Evolutionary conservation across 1,139 yeast genomes (phyloP).

Genomic region (Hanseniaspora sp.): DNA sequence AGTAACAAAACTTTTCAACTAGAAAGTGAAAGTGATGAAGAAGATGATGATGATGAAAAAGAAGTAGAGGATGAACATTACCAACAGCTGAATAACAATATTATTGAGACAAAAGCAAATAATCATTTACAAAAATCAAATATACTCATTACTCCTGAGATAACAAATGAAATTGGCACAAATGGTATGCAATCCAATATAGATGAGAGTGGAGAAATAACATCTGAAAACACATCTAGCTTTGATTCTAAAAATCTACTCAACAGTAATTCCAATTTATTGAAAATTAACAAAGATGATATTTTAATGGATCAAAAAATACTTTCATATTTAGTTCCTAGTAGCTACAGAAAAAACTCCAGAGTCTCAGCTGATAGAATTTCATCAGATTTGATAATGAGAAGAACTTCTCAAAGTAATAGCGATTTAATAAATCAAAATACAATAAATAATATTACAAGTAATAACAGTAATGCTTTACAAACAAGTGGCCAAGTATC

Average conservation of each 20-base stretch:
- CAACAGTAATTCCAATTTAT: not conserved
- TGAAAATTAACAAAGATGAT: not conserved
- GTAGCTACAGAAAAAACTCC: conserved; percentile 19
- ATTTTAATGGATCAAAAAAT: not conserved
- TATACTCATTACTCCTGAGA: not conserved
- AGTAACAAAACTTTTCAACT: conserved; percentile 8
- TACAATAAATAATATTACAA: not conserved
- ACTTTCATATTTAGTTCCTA: conserved; percentile 24
- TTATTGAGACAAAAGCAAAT: no score
- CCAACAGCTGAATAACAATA: not conserved
- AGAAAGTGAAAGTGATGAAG: conserved; percentile 11
- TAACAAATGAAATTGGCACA: not conserved
- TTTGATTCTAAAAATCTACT: not conserved
- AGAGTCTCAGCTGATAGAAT: conserved; percentile 16
- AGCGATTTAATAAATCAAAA: conserved; percentile 6
- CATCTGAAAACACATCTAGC: conserved; percentile 1
- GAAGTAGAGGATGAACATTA: not conserved
- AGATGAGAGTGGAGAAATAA: not conserved
- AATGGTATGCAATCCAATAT: not conserved
- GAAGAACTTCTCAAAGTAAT: conserved; percentile 11
- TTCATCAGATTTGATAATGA: conserved; percentile 15
- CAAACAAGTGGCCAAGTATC: not conserved
- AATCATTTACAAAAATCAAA: not conserved
- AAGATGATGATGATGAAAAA: not conserved
- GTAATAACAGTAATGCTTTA: not conserved